These are phyloP conservation scores for Pseudonitzschia delicatissima DNA, from an alignment of 108 stramenopile genomes.

Conservation along the genomic window DNA sequence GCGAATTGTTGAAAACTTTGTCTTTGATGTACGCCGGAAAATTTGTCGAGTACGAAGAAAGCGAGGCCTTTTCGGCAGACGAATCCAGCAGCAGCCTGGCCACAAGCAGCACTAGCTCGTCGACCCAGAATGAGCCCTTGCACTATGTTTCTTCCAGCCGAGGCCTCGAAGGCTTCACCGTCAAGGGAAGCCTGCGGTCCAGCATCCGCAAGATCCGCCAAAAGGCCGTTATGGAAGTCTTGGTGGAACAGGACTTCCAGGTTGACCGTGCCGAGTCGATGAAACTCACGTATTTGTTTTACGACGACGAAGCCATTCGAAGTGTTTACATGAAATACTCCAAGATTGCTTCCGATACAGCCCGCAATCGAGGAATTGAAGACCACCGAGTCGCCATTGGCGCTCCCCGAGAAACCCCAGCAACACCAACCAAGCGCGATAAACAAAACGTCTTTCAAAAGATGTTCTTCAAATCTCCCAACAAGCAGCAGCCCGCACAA, in stretches of 20 bases:
- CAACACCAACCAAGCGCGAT: no score
- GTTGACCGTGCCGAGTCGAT: background rate
- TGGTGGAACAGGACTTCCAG: constrained; percentile 12
- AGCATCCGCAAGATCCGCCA: background rate
- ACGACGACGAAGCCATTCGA: constrained; percentile 1
- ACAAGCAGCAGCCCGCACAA: no score
- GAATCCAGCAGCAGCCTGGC: background rate
- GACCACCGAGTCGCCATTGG: no score
- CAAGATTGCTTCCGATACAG: background rate
- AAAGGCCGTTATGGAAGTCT: background rate
- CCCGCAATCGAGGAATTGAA: no score
- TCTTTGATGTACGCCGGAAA: background rate
- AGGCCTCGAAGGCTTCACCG: background rate
- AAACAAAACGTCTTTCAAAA: no score
- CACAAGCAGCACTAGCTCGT: background rate
- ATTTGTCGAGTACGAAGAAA: no score
- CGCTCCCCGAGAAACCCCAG: no score
- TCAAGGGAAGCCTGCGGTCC: background rate
- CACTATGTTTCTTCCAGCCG: background rate
- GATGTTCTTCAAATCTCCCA: no score
- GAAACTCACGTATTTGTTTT: background rate
- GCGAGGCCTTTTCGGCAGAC: no score
- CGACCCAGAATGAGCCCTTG: background rate
- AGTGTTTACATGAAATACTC: background rate
- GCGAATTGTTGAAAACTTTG: background rate